Percentiles rank a stretch among this genome's conserved stretches.
These are phyloP conservation scores for Setomelanomma holmii DNA, from an alignment of 2,329 filamentous ascomycete species.

Conservation along the genomic window DNA sequence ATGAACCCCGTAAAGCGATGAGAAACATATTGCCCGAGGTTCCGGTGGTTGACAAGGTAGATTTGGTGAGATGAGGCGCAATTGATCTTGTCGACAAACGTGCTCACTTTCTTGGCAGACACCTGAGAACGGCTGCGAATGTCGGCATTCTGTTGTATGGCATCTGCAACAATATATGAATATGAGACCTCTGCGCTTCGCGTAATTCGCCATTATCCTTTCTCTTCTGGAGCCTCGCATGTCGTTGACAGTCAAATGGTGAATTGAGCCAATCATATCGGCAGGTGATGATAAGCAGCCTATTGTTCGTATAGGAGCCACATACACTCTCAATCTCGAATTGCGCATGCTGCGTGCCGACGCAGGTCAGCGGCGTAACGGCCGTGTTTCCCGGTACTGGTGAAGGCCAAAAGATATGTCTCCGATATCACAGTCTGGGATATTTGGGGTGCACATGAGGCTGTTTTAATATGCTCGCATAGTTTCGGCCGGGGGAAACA, in stretches of 20 bases:
- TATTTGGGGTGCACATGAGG: conserved; percentile 2
- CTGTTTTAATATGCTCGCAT: conserved; percentile 4
- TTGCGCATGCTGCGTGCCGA: conserved; percentile 3
- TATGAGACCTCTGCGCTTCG: neutral
- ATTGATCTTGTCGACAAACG: neutral
- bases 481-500: conserved; percentile 3
- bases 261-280: neutral
- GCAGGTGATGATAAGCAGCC: neutral
- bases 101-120: neutral
- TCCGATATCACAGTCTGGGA: conserved; percentile 1
- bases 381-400: conserved; percentile 5
- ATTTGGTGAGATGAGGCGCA: neutral
- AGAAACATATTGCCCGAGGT: neutral
- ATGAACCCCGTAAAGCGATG: neutral
- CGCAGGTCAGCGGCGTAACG: conserved; percentile 7
- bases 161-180: neutral
- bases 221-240: neutral
- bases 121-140: neutral
- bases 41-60: neutral
- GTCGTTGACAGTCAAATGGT: neutral
- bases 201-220: neutral
- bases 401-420: conserved; percentile 9
- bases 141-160: neutral
- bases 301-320: conserved; percentile 7
- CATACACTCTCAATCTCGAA: neutral